A percentile compares a stretch with the other conserved stretches of the same genome.
phyloP scores from a whole-genome alignment of 208 protist species.

The Leptomonas pyrrhocoris region DNA sequence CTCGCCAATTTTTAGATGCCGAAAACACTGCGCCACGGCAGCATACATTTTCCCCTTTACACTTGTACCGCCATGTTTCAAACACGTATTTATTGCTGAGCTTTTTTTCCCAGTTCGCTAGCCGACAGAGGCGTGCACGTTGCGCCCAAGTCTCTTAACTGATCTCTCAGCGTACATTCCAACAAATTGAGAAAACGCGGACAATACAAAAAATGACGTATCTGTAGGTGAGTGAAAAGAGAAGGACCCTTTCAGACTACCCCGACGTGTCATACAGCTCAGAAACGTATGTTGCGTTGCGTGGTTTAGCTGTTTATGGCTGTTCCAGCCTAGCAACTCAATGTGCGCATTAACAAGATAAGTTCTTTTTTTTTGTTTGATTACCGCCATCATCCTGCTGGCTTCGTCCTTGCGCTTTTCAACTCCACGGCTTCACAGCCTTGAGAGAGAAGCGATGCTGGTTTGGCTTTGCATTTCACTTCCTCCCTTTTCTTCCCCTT shows the following conservation, averaged over 20 bases:
- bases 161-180: neutral
- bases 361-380: too few relatives aligned
- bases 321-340: too few relatives aligned
- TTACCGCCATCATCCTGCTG: neutral
- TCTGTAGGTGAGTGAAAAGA: too few relatives aligned
- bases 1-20: too few relatives aligned
- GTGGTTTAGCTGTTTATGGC: too few relatives aligned
- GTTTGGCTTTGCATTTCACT: too few relatives aligned
- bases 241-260: too few relatives aligned
- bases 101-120: constrained; percentile 24
- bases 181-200: neutral
- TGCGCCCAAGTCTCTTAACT: constrained; percentile 19
- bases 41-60: constrained; percentile 1
- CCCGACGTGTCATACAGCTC: too few relatives aligned
- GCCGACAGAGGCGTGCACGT: constrained; percentile 9
- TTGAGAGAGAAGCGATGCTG: neutral
- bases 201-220: neutral
- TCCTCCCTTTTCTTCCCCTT: too few relatives aligned
- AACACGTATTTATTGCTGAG: neutral
- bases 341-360: too few relatives aligned
- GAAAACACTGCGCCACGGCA: too few relatives aligned
- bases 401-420: neutral
- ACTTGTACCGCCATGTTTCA: neutral
- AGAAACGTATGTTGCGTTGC: too few relatives aligned
- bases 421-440: neutral